Evolutionary conservation across 1,139 yeast species (phyloP).

Genomic region (Spathaspora sp.): DNA sequence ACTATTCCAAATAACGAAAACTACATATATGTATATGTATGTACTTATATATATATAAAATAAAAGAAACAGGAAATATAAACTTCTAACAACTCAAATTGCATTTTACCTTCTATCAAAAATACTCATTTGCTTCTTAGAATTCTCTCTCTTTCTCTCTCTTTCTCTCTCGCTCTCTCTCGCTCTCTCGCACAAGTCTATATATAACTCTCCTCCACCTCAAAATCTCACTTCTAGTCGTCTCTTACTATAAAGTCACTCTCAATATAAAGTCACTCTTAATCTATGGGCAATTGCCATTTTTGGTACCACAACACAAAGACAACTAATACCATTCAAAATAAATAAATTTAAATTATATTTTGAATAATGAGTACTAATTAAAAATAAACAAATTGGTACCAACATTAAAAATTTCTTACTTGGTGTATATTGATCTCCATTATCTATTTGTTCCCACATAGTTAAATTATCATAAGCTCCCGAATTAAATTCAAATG

Average conservation of each 20-base stretch:
- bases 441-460: conserved; percentile 99
- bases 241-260: conserved; percentile 2
- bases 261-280: conserved; percentile 61
- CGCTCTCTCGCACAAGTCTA: not conserved
- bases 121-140: too few relatives aligned
- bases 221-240: not conserved
- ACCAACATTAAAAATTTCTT: conserved; percentile 89
- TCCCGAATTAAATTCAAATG: conserved; percentile 94
- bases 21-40: too few relatives aligned
- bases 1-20: not conserved
- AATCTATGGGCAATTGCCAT: conserved; percentile 78
- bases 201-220: not conserved
- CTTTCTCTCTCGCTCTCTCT: too few relatives aligned
- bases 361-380: conserved; percentile 87
- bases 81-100: not conserved
- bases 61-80: too few relatives aligned
- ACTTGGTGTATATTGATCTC: conserved; percentile 95
- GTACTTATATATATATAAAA: too few relatives aligned
- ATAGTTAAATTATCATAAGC: conserved; percentile 94
- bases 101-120: not conserved
- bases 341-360: conserved; percentile 79
- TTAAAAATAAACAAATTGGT: conserved; percentile 81
- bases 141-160: too few relatives aligned
- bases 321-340: conserved; percentile 77
- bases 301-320: conserved; percentile 84